Evolutionary conservation across 2,329 filamentous ascomycete species (phyloP).

Genomic region (Aureobasidium sp.): DNA sequence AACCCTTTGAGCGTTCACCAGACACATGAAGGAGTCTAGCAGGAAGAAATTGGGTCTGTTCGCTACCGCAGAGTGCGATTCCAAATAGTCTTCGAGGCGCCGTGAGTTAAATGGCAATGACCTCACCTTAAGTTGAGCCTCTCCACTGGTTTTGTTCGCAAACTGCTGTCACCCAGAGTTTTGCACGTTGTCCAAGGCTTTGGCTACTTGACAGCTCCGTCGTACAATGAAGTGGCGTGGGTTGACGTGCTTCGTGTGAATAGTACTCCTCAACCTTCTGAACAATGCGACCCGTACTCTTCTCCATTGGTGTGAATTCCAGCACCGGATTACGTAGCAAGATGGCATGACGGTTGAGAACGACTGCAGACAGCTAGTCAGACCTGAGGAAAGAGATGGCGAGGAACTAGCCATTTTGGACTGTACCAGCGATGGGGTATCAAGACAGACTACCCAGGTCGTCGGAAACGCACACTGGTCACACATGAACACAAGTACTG

Average conservation of each 20-base stretch:
- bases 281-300: background rate
- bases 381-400: background rate
- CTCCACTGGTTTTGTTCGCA: background rate
- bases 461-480: background rate
- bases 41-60: background rate
- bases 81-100: constrained; percentile 7
- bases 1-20: constrained; percentile 10
- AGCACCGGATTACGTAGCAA: background rate
- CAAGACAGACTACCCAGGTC: background rate
- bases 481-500: background rate
- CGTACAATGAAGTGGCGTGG: background rate
- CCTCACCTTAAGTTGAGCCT: constrained; percentile 10
- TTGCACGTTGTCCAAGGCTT: background rate
- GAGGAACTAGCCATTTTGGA: constrained; percentile 1
- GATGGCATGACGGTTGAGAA: background rate
- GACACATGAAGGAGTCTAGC: background rate
- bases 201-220: background rate
- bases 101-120: constrained; percentile 7
- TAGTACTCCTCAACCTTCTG: background rate
- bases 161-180: constrained; percentile 6
- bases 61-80: background rate
- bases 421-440: background rate
- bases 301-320: too few species aligned
- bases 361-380: background rate
- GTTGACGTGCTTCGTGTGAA: background rate